phyloP scores from a whole-genome alignment of 805 yeast species.

The Candida xyloterini region DNA sequence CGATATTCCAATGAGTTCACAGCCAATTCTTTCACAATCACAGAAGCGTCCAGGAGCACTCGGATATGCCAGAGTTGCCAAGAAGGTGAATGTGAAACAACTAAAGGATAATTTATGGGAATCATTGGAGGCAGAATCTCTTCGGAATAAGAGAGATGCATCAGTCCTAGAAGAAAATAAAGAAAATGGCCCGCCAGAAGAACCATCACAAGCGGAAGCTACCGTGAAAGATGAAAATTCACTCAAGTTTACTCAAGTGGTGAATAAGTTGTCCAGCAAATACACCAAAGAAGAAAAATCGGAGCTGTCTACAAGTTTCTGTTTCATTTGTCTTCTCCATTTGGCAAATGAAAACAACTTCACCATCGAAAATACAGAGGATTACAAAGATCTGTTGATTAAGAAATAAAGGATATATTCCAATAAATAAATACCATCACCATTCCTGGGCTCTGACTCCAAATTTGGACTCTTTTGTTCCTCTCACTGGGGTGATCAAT shows the following conservation, averaged over 20 bases:
- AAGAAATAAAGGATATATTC: slow-evolving; percentile 15
- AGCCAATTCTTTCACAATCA: slow-evolving; percentile 16
- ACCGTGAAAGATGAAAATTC: slow-evolving; percentile 8
- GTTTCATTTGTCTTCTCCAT: slow-evolving; percentile 48
- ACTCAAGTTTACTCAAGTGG: slow-evolving; percentile 34
- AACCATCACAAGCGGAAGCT: slow-evolving; percentile 5
- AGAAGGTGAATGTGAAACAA: slow-evolving; percentile 45
- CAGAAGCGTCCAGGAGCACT: slow-evolving; percentile 28
- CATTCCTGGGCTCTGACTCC: slow-evolving; percentile 75
- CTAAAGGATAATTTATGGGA: slow-evolving; percentile 48
- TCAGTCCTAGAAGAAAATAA: slow-evolving; percentile 28
- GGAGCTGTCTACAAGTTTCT: slow-evolving; percentile 48
- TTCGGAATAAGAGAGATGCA: slow-evolving; percentile 30
- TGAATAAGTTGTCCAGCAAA: slow-evolving; percentile 34
- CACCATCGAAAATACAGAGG: slow-evolving; percentile 34
- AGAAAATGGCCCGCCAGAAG: slow-evolving; percentile 7
- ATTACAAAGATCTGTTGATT: slow-evolving; percentile 37
- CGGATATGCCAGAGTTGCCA: slow-evolving; percentile 45
- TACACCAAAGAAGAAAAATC: slow-evolving; percentile 38
- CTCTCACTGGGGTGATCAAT: slow-evolving; percentile 58
- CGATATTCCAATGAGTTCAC: slow-evolving; percentile 24
- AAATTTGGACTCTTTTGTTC: slow-evolving; percentile 63
- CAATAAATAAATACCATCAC: slow-evolving; percentile 36
- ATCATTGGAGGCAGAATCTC: slow-evolving; percentile 28
- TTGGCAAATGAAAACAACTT: slow-evolving; percentile 50